Evolutionary conservation across 352 stramenopile genomes (phyloP).

Genomic region (Phytophthora fragariaefolia): DNA sequence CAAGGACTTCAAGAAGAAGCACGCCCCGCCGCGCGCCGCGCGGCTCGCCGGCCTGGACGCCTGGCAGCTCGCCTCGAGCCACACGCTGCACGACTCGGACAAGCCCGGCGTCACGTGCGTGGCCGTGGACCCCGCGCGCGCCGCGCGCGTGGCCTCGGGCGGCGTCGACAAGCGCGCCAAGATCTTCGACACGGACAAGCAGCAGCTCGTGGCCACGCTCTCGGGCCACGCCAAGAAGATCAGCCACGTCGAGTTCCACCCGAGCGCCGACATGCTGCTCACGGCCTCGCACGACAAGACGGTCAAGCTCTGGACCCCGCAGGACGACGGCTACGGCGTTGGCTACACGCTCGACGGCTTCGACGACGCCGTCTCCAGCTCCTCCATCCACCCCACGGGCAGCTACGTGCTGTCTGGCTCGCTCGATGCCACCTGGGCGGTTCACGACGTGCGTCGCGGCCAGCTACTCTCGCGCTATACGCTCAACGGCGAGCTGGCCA

Average conservation of each 20-base stretch:
- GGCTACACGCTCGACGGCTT: conserved; percentile 71
- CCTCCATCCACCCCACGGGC: conserved; percentile 85
- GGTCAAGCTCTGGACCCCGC: conserved; percentile 76
- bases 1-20: conserved; percentile 82
- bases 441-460: conserved; percentile 81
- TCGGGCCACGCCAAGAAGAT: conserved; percentile 88
- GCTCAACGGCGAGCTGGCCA: conserved; percentile 52
- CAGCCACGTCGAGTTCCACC: conserved; percentile 80
- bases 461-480: conserved; percentile 55
- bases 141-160: conserved; percentile 64
- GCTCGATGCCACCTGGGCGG: conserved; percentile 83
- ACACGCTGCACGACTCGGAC: conserved; percentile 77
- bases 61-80: conserved; percentile 56
- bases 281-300: conserved; percentile 83
- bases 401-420: conserved; percentile 82
- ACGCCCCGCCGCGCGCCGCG: conserved; percentile 52
- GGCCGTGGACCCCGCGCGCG: conserved; percentile 62
- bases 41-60: conserved; percentile 34
- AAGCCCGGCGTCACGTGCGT: conserved; percentile 72
- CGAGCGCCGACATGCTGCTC: conserved; percentile 68
- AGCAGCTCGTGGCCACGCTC: conserved; percentile 82
- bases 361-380: conserved; percentile 60
- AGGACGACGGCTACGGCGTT: conserved; percentile 52
- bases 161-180: conserved; percentile 87
- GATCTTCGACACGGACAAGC: conserved; percentile 76